Evolutionary conservation across 2,329 filamentous ascomycete genomes (phyloP).

Genomic region (Botrytis fragariae): DNA sequence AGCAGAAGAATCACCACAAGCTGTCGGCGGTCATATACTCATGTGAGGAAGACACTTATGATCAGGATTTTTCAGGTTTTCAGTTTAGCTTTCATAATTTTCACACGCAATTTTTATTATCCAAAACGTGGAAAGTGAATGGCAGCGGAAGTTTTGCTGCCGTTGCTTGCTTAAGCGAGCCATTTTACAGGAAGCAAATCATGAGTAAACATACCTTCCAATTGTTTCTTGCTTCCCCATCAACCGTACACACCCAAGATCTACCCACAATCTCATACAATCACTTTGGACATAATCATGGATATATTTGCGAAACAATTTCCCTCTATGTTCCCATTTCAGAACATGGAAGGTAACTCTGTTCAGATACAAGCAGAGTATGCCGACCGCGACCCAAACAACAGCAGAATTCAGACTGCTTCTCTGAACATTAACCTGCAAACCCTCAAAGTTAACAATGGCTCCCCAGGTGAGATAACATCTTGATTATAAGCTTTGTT

Average conservation of each 20-base stretch:
- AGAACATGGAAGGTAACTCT: neutral
- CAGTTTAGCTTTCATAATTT: fast-evolving
- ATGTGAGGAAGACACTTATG: neutral
- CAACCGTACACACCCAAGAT: neutral
- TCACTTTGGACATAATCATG: neutral
- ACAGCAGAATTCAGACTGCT: neutral
- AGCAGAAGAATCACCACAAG: neutral
- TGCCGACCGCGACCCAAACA: neutral
- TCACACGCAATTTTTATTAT: fast-evolving
- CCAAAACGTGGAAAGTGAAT: neutral
- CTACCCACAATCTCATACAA: no score
- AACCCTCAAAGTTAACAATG: neutral
- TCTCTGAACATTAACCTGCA: neutral
- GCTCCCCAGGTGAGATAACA: neutral
- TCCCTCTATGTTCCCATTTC: neutral
- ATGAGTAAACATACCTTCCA: no score
- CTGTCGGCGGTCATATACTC: neutral
- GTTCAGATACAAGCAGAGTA: neutral
- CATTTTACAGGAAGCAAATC: neutral
- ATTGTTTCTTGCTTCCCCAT: neutral
- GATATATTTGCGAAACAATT: neutral
- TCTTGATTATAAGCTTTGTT: no score
- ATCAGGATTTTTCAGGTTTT: neutral
- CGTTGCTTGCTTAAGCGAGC: conserved; percentile 1
- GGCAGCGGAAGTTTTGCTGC: neutral